Percentiles rank a stretch among this genome's conserved stretches.
Evolutionary conservation across 176 grass and related monocot genomes (phyloP).

Genomic region (Oryza glumipatula): DNA sequence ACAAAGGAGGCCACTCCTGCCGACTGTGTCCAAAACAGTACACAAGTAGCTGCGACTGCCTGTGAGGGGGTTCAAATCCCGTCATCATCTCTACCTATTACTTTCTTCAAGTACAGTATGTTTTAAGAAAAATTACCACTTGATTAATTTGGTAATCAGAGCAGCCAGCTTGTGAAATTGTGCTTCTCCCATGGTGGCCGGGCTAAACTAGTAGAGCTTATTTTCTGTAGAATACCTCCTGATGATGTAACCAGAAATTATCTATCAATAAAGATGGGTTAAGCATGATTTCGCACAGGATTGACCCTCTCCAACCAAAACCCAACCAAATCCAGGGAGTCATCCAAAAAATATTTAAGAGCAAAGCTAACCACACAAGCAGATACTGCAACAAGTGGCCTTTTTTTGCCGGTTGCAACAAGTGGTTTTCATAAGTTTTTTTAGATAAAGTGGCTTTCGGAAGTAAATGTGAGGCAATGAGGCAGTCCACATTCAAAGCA

Average conservation of each 20-base stretch:
- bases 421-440: conserved; percentile 18
- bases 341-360: neutral
- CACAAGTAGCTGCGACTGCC: neutral
- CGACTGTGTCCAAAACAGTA: too few relatives aligned
- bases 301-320: neutral
- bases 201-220: neutral
- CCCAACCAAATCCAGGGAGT: neutral
- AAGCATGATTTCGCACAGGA: neutral
- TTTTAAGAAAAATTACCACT: neutral
- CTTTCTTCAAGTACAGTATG: neutral
- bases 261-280: neutral
- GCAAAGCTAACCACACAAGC: neutral
- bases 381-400: neutral
- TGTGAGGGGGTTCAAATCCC: neutral
- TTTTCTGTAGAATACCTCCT: neutral
- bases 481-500: conserved; percentile 25
- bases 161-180: neutral
- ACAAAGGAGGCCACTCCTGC: neutral
- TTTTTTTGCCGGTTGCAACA: neutral
- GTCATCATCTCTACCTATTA: too few relatives aligned
- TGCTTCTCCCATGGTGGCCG: neutral
- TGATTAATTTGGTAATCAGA: neutral
- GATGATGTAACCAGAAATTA: neutral
- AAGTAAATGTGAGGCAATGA: neutral
- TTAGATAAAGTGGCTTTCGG: conserved; percentile 7